Evolutionary conservation across 352 stramenopile genomes (phyloP).

Genomic region (Pythium dissotocum): DNA sequence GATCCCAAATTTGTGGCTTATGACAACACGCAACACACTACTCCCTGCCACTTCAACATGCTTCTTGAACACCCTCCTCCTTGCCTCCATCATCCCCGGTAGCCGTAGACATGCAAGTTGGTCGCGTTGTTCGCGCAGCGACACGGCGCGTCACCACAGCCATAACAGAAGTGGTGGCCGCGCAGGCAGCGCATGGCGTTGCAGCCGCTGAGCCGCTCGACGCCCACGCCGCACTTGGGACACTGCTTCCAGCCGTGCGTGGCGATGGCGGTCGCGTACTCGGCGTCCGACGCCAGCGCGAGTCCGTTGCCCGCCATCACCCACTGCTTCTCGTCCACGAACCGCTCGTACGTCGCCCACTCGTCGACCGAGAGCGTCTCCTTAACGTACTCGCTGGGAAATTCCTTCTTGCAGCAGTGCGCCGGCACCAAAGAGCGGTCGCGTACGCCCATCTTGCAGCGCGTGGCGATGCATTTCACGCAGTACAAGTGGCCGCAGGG

Average conservation of each 20-base stretch:
- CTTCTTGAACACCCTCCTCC: background rate
- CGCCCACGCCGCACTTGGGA: slow-evolving; percentile 66
- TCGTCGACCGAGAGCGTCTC: slow-evolving; percentile 37
- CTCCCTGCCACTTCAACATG: background rate
- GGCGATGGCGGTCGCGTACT: slow-evolving; percentile 51
- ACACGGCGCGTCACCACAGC: slow-evolving; percentile 41
- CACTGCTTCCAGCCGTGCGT: slow-evolving; percentile 49
- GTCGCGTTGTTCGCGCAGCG: slow-evolving; percentile 26
- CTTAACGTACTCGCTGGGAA: slow-evolving; percentile 60
- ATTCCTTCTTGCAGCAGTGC: slow-evolving; percentile 75
- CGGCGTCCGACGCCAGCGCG: slow-evolving; percentile 46
- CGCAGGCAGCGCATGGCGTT: slow-evolving; percentile 58
- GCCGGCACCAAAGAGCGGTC: slow-evolving; percentile 62
- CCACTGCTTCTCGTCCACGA: slow-evolving; percentile 58
- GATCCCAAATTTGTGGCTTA: slow-evolving; percentile 9
- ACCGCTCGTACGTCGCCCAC: slow-evolving; percentile 49
- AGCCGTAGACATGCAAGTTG: slow-evolving; percentile 9
- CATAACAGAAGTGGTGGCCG: slow-evolving; percentile 67
- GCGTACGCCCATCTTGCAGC: slow-evolving; percentile 50
- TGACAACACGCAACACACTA: background rate
- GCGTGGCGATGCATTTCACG: slow-evolving; percentile 44
- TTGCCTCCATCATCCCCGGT: slow-evolving; percentile 5
- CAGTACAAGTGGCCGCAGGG: slow-evolving; percentile 72
- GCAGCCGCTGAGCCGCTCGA: slow-evolving; percentile 54
- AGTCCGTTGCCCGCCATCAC: slow-evolving; percentile 40